These are phyloP conservation scores for California macrophylla DNA, from an alignment of 441 rosid species.

Conservation along the genomic window DNA sequence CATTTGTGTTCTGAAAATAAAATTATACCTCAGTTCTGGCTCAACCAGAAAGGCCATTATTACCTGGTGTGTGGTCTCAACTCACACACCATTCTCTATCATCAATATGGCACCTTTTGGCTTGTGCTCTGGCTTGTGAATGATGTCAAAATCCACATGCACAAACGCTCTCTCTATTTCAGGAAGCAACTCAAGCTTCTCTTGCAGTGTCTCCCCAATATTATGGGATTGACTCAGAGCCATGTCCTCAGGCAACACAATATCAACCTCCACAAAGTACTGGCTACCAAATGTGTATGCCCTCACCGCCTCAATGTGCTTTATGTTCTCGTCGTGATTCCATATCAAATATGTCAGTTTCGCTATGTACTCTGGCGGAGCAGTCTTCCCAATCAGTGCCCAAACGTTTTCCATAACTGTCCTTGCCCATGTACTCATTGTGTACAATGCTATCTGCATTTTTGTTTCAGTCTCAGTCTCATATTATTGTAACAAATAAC, in stretches of 20 bases:
- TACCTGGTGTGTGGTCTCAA: not conserved
- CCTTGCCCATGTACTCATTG: slow-evolving; percentile 50
- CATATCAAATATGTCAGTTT: slow-evolving; percentile 57
- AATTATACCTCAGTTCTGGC: no score
- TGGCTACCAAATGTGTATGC: slow-evolving; percentile 57
- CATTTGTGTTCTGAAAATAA: no score
- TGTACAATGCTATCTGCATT: slow-evolving; percentile 57
- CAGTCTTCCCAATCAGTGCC: slow-evolving; percentile 54
- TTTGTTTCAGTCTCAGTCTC: not conserved
- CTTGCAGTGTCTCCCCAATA: slow-evolving; percentile 64
- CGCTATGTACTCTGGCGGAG: slow-evolving; percentile 54
- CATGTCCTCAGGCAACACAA: slow-evolving; percentile 58
- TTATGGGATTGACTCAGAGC: slow-evolving; percentile 44
- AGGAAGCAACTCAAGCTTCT: slow-evolving; percentile 55
- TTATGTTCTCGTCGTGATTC: slow-evolving; percentile 59
- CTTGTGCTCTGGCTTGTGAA: slow-evolving; percentile 45
- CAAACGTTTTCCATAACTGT: slow-evolving; percentile 61
- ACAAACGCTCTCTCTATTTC: slow-evolving; percentile 75
- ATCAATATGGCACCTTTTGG: slow-evolving; percentile 7
- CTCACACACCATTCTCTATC: not conserved
- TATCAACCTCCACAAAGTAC: slow-evolving; percentile 59
- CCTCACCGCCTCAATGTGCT: slow-evolving; percentile 57
- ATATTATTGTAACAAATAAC: not conserved
- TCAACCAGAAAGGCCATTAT: no score
- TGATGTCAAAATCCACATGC: slow-evolving; percentile 43